Evolutionary conservation across 2,329 filamentous ascomycete species (phyloP), one percentile per base, ranked within the genome.

Genomic region (Colletotrichum brevisporum): DNA sequence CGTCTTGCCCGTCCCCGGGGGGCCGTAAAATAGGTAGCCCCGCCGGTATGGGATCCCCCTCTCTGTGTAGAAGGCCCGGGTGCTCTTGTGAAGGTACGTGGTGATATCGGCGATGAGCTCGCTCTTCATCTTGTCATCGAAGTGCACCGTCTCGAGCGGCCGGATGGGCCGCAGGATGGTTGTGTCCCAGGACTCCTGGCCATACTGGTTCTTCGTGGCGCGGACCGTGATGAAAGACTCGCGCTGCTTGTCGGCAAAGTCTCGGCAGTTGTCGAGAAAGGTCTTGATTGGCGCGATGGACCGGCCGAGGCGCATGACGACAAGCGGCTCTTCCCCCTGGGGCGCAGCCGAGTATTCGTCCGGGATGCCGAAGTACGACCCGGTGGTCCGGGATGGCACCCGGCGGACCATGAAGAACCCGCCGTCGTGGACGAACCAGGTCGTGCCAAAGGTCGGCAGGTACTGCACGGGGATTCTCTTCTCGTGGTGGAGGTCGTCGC

Each of bases 1-100:
- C 63, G 90, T 93, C 78, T 94, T 94, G 47, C 92, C 91, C 0
- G 90, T 93, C 0, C 92, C 92, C 0, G 91, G 92, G 2, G 92
- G 91, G 0, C 92, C 92, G 73, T 94, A 88, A 0, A 94, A 84
- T 5, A 94, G 84, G 74, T 93, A 94, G 10, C 91, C 92, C 59
- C 92, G 83, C 12, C 92, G 85, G 75, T 94, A 94, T 0, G 92
- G 92, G 67, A 94, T 93, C 26, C 91, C 91, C 26, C 91, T 88
- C 67, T 92, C 87, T 36, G 91, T 84, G 76, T 94, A 94, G 87
- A 91, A 94, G 24, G 86, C 87, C 15, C 88, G 75, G 2, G 79
- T 80, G 2, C 71, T 83, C 31, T 88, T 88, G 8, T 83, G 80
- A 18, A 93, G 83, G 74, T 94, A 94, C 69, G 89, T 89, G 70